Base-by-base conservation (phyloP, 2,329 filamentous ascomycete species). In the Rhinocladiella similis region DNA sequence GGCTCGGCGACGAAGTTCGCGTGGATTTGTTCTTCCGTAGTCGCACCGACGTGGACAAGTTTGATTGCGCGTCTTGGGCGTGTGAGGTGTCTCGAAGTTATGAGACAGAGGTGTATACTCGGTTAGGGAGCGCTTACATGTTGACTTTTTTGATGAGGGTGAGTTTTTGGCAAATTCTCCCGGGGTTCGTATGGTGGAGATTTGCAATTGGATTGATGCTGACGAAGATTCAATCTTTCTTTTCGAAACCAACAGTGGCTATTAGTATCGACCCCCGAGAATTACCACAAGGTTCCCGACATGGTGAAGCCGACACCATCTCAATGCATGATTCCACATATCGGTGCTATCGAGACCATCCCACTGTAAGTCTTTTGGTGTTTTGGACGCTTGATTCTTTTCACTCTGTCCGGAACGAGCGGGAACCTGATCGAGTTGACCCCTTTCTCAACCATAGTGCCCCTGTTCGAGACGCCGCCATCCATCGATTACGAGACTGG, bases 261-360 rank as follows among this genome's bases (percentile, higher is more conserved):
- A 35, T 38, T 61, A n/a, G 45, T 51, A 10, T 56, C 56, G 4
- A 62, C 57, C 7, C 27, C 41, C 10, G 54, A 57, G 27, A 53
- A 46, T 41, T 62, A 62, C 18, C 36, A 54, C 6, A 60, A 49
- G 27, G 19, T 62, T 6, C 60, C 60, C 1, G 60, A 62, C 20
- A 62, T 62, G 57, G 60, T 62, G 57, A 62, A 60, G 46, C 60
- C 60, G 33, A 62, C 60, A 47, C 60, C 60, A 1, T 41, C 49
- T 12, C 60, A 62, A 38, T 54, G 60, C 29, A 59, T 60, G 60
- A 48, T 57, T 33, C 60, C 60, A 14, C 60, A 62, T 45, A 60
- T 62, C 13, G 57, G 57, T 7, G 60, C 60, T n/a, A 62, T 62
- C 16, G 60, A 62, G 35, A 59, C 57, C 14, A 56, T 62, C n/a